Conservation (phyloP, 306 rosid genomes). For the Fragaria vesca region DNA sequence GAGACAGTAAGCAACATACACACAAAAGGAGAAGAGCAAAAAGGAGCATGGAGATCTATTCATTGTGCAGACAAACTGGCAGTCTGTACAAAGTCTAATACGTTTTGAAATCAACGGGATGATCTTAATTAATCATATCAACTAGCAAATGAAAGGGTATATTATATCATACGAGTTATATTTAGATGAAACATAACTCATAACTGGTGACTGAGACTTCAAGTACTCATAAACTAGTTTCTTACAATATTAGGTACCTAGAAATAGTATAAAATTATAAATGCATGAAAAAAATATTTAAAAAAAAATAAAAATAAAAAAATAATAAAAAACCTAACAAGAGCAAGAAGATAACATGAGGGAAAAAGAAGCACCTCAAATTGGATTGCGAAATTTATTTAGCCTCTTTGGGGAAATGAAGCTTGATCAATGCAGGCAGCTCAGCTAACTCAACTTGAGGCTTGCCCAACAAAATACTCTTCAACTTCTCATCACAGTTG, state of each 20-base stretch:
- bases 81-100: not conserved
- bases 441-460: conserved; percentile 72
- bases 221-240: not conserved
- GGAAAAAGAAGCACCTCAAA: conserved; percentile 15
- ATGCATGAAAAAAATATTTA: conserved; percentile 6
- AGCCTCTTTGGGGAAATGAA: conserved; percentile 79
- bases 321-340: not conserved
- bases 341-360: not conserved
- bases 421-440: conserved; percentile 82
- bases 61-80: not conserved
- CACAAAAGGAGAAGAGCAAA: not conserved
- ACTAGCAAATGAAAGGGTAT: not conserved
- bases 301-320: not conserved
- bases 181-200: not conserved
- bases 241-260: conserved; percentile 32
- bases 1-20: not conserved
- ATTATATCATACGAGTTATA: too few species aligned
- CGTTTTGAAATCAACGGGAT: not conserved
- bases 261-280: conserved; percentile 11
- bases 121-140: not conserved
- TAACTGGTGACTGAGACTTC: not conserved
- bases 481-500: conserved; percentile 77
- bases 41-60: not conserved
- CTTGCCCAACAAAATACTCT: conserved; percentile 69
- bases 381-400: conserved; percentile 37